Evolutionary conservation across 352 stramenopile species (phyloP), one percentile per base, ranked within the genome.

Genomic region (Phytophthora agathidicida): DNA sequence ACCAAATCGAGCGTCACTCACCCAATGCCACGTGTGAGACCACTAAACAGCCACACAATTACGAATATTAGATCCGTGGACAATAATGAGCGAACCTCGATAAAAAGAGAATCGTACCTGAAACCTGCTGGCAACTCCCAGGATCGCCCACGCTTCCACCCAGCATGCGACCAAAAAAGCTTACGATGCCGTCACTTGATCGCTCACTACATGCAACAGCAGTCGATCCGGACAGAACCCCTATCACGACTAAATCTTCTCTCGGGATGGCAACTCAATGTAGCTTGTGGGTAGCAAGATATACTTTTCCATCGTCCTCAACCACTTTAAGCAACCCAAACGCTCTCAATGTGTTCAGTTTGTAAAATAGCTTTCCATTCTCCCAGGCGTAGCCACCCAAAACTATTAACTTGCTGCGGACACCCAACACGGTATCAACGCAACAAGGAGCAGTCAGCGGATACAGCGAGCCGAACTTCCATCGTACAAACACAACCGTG

Each of bases 261-360:
- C 24, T 19, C n/a, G 52, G 45, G 3, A 55, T 45, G 5, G 11
- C 7, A 11, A 44, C 17, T 45, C 52, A 68, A 24, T 64, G 33
- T 3, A 68, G 23, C 11, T 54, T 41, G 26, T 63, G 30, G 0
- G 64, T 2, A 6, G 45, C 52, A 3, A 68, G 45, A 24, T 46
- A 64, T 23, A 64, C 52, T 0, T 16, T 39, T 35, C 35, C 52
- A 9, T 55, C 41, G 5, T 53, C 37, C 32, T 48, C 41, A 48
- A 36, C 8, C 6, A 48, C 41, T 24, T 32, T 48, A 9, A 17
- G 7, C 24, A 48, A 7, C 27, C 41, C 41, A 35, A 48, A 48
- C 7, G 41, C 41, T 36, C 41, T 35, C 27, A 48, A 32, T 10
- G 41, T 48, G n/a, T 9, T 48, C n/a, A 35, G 24, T n/a, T 48